These are phyloP conservation scores for Aureobasidium vineae DNA, from an alignment of 2,329 filamentous ascomycete genomes.

Conservation along the genomic window DNA sequence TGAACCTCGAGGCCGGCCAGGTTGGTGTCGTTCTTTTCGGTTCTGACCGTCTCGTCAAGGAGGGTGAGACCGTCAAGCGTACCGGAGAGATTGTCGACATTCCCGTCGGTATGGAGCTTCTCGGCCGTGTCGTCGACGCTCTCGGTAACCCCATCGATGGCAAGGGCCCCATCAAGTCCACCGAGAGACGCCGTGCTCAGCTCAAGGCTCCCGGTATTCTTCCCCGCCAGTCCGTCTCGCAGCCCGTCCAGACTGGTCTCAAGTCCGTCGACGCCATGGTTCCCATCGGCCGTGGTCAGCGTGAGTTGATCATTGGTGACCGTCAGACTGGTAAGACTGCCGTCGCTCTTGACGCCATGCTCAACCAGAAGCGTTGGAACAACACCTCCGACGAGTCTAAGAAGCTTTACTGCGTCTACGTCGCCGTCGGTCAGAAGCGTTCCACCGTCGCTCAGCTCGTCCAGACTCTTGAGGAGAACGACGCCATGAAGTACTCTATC, in stretches of 20 bases:
- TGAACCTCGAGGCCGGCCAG: constrained; percentile 99
- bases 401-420: constrained; percentile 99
- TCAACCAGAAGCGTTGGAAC: constrained; percentile 99
- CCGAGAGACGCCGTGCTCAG: constrained; percentile 91
- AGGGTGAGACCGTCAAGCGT: constrained; percentile 99
- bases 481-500: constrained; percentile 97
- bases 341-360: constrained; percentile 94
- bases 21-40: constrained; percentile 99
- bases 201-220: constrained; percentile 99
- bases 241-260: constrained; percentile 98
- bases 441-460: constrained; percentile 99
- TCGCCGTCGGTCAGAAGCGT: constrained; percentile 98
- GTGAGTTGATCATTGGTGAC: constrained; percentile 99
- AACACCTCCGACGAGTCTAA: constrained; percentile 81
- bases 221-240: constrained; percentile 92
- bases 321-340: constrained; percentile 99
- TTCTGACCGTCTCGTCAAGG: constrained; percentile 99
- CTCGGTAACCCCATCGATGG: constrained; percentile 99
- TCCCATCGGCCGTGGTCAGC: constrained; percentile 98
- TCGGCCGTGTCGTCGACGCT: constrained; percentile 97
- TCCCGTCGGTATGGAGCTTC: constrained; percentile 85
- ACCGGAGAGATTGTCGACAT: constrained; percentile 99
- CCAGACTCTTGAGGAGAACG: constrained; percentile 99
- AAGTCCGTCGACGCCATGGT: constrained; percentile 99
- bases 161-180: constrained; percentile 95